These are phyloP conservation scores for Erigeron canadensis DNA, from an alignment of 129 eudicot species.

Conservation along the genomic window DNA sequence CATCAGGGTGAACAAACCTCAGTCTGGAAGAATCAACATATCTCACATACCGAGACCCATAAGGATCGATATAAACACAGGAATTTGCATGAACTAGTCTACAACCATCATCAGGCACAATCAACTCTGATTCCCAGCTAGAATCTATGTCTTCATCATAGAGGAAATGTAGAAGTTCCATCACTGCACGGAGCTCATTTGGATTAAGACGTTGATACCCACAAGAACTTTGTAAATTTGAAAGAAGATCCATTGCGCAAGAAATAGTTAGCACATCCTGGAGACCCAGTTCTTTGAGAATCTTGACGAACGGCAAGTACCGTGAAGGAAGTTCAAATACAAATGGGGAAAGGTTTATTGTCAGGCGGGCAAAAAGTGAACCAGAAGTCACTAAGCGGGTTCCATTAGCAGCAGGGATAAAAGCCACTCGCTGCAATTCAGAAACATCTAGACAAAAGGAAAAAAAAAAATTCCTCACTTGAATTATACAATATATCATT, in stretches of 20 bases:
- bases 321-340: conserved; percentile 91
- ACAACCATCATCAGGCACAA: conserved; percentile 97
- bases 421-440: conserved; percentile 80
- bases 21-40: conserved; percentile 78
- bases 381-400: conserved; percentile 91
- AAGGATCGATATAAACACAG: conserved; percentile 80
- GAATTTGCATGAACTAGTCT: conserved; percentile 91
- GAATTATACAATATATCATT: background rate
- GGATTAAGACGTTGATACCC: conserved; percentile 98
- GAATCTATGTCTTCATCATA: conserved; percentile 55
- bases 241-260: conserved; percentile 82
- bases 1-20: conserved; percentile 75
- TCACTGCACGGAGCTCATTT: conserved; percentile 90
- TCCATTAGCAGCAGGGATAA: conserved; percentile 97
- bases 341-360: conserved; percentile 90
- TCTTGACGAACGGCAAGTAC: conserved; percentile 82
- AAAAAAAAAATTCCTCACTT: background rate
- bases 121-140: conserved; percentile 59
- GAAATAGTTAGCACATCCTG: conserved; percentile 64
- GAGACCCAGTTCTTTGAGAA: conserved; percentile 84
- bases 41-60: conserved; percentile 79
- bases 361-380: conserved; percentile 78
- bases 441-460: conserved; percentile 48
- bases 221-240: conserved; percentile 77
- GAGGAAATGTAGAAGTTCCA: conserved; percentile 73